Conservation (phyloP, 371 early-diverging fungal genomes). For the Circinella umbellata region DNA sequence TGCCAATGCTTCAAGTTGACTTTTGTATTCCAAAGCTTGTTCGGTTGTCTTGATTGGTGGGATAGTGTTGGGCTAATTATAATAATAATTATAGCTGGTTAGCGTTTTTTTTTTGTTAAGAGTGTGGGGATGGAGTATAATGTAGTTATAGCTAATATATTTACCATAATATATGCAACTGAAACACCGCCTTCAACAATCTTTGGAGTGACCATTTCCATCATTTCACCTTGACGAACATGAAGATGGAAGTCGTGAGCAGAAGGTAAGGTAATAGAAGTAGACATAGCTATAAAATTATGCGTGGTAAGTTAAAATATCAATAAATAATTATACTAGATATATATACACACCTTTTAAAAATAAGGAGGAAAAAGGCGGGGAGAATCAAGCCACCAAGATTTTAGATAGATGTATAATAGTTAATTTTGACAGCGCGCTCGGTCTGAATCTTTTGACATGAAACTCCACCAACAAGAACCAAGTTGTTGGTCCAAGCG, state of each 20-base stretch:
- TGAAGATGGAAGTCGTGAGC: conserved; percentile 95
- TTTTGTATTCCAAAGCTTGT: conserved; percentile 85
- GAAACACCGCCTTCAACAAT: conserved; percentile 85
- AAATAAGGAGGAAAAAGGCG: too few relatives aligned
- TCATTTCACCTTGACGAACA: conserved; percentile 91
- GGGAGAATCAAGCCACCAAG: too few relatives aligned
- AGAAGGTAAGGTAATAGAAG: conserved; percentile 61
- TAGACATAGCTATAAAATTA: conserved; percentile 19
- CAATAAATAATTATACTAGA: too few relatives aligned
- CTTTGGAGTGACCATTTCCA: conserved; percentile 86
- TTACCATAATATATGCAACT: conserved; percentile 94
- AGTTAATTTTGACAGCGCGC: too few relatives aligned
- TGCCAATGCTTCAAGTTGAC: conserved; percentile 78
- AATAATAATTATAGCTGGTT: not conserved
- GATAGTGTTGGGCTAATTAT: conserved; percentile 84
- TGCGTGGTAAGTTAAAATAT: too few relatives aligned
- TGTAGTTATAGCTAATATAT: not conserved
- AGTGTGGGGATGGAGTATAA: not conserved
- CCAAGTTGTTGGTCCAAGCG: too few relatives aligned
- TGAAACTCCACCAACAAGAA: too few relatives aligned
- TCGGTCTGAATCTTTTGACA: too few relatives aligned
- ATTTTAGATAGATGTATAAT: too few relatives aligned
- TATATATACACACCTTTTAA: too few relatives aligned
- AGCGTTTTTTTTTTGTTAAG: not conserved
- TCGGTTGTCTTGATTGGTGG: conserved; percentile 91